Evolutionary conservation across 2,329 filamentous ascomycete species (phyloP).

Genomic region (Lecanoromycetidae sp.): DNA sequence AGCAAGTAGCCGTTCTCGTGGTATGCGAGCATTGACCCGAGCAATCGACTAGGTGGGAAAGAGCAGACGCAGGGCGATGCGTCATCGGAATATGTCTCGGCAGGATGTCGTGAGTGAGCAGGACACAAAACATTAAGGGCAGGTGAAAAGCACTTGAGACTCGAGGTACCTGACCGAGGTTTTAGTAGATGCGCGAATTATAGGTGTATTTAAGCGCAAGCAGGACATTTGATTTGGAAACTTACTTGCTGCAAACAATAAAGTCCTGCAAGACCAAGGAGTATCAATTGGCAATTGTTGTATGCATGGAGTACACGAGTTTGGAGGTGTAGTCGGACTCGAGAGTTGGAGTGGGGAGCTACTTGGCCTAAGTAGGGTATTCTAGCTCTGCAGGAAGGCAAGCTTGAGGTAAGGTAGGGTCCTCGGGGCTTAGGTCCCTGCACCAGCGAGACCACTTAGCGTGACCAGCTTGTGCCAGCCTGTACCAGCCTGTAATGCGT

Average conservation of each 20-base stretch:
- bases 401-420: neutral
- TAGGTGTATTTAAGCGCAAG: neutral
- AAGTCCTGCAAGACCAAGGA: neutral
- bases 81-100: neutral
- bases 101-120: neutral
- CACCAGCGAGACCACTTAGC: no score
- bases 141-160: neutral
- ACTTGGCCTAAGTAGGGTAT: constrained; percentile 7
- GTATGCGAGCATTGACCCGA: constrained; percentile 2
- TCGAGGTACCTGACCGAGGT: neutral
- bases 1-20: constrained; percentile 5
- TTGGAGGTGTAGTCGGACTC: neutral
- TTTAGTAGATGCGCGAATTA: constrained; percentile 4
- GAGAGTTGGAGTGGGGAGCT: constrained; percentile 5
- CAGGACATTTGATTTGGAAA: neutral
- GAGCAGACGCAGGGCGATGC: neutral
- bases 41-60: neutral
- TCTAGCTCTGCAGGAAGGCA: neutral
- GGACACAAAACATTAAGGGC: neutral
- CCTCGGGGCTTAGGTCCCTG: no score
- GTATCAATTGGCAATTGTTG: neutral
- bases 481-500: no score
- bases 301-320: neutral
- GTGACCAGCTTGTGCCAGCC: no score
- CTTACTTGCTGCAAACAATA: neutral